Evolutionary conservation across 1,284 basidiomycete genomes (phyloP), one percentile per base, ranked within the genome.

Genomic region (Irpex sp.): DNA sequence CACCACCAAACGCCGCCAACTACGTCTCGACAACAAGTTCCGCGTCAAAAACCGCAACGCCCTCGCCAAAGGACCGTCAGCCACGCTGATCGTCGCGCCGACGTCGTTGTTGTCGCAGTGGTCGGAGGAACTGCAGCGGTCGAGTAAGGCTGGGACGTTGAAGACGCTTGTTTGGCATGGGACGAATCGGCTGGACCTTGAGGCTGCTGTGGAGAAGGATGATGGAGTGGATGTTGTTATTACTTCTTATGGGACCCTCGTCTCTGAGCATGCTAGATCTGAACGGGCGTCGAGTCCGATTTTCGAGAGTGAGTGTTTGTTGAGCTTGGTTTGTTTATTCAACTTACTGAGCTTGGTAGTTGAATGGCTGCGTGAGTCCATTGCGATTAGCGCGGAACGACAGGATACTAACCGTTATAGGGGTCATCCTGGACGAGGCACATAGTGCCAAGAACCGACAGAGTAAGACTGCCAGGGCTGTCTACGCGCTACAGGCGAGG

Each of bases 401-500:
- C 1, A 15, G 4, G 52, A 1, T n/a, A 6, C 31, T 40, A 38
- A 36, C 2, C 36, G 44, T 15, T 21, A 11, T 49, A 75, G 74
- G 74, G 6, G 82, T 94, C 19, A 84, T 94, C 37, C 78, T 93
- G 4, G 95, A 97, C 71, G 95, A 98, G 76, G 97, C 97, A 2
- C 97, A 99, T 76, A 89, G 93, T 67, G 97, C 96, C 80, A 98
- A 98, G 76, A 96, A 93, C 44, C 85, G 96, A 11, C 85, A 85
- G 1, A 97, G 96, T 65, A 91, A 94, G 73, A 93, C 92, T 8
- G 94, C 97, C 0, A 94, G 93, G 69, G 95, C 97, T 1, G 93
- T 92, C 57, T 98, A 91, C 73, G 92, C 91, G 6, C 81, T 99
- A 5, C 84, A 84, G 57, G 92, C 92, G 2, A 82, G 88, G 64